Percentiles rank a stretch among this genome's conserved stretches.
Conservation (phyloP, 163 green algal genomes). For the Coccomyxa subellipsoidea region DNA sequence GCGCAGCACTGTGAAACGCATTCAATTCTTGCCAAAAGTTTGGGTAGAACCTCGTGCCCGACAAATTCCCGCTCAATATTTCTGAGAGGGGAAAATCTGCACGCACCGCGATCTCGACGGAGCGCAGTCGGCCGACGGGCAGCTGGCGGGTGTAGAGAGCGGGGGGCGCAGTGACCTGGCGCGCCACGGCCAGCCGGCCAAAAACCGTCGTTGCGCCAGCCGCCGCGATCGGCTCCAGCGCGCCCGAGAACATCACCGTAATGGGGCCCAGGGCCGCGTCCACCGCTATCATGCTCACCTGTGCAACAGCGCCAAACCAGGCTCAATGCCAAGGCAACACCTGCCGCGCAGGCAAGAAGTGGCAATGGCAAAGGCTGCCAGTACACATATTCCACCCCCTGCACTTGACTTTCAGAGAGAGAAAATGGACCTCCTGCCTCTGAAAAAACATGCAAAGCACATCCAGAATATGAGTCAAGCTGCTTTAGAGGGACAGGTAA, state of each 20-base stretch:
- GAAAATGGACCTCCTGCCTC: too few species aligned
- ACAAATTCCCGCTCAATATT: not conserved
- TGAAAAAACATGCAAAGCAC: too few species aligned
- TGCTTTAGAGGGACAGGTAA: too few species aligned
- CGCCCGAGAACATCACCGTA: conserved; percentile 8
- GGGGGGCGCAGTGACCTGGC: conserved; percentile 44
- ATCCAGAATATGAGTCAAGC: too few species aligned
- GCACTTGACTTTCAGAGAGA: too few species aligned
- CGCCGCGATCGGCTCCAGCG: conserved; percentile 25
- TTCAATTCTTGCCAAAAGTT: too few species aligned
- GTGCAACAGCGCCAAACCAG: not conserved
- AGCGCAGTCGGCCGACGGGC: conserved; percentile 23
- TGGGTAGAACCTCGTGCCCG: too few species aligned
- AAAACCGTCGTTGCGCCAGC: conserved; percentile 11
- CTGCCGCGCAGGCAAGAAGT: too few species aligned
- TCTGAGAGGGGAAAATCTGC: not conserved
- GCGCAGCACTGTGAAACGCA: too few species aligned
- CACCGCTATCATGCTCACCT: conserved; percentile 35
- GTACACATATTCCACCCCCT: too few species aligned
- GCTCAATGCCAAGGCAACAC: too few species aligned
- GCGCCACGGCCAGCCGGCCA: conserved; percentile 29
- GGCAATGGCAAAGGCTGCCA: too few species aligned
- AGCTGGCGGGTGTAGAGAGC: conserved; percentile 21
- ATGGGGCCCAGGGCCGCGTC: conserved; percentile 18
- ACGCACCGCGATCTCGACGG: not conserved